Base-by-base conservation (phyloP, 139 green algal genomes). In the Pseudopediastrum boryanum region DNA sequence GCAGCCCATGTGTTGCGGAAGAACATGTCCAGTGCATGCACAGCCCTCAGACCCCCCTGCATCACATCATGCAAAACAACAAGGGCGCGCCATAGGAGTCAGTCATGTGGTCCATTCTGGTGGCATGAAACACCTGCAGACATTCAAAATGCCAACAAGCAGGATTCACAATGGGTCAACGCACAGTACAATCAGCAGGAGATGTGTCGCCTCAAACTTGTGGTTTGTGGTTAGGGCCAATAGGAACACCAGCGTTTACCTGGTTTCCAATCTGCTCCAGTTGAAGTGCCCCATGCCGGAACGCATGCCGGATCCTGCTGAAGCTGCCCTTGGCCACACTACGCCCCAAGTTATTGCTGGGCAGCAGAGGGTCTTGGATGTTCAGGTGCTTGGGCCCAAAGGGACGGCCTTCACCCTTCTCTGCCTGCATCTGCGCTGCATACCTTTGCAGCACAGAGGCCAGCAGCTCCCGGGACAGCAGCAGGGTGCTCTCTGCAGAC, bases 291-390 rank as follows among this genome's bases (percentile, higher is more conserved):
- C 35, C 73, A 70, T 95, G 87, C 44, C 78, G 77, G 61, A 97
- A 92, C 2, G 93, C 95, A 25, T 83, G 85, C 4, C 88, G 82
- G 44, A 98, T 96, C 50, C 95, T 89, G 25, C 87, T 65, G 59
- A 91, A 92, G 71, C 89, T 97, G 51, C 89, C 88, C 39, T 92
- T 88, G 58, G 82, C 92, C 44, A 99, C 94, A 25, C 82, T 93
- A 29, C 96, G 87, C 0, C 96, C 96, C 56, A 99, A 90, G 85
- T 99, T 99, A 87, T 99, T 99, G 78, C 69, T 92, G 35, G 93
- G 90, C 82, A 98, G 84, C 76, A 99, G 84, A 10, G 94, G 94
- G 88, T 99, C 96, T 83, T 96, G 86, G 31, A 99, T 94, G 86
- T 99, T 98, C 19, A 98, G 67, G 75, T 48, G 84, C 65, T 85